These are phyloP conservation scores for Fusarium hostae DNA, from an alignment of 2,329 filamentous ascomycete species.

Conservation along the genomic window DNA sequence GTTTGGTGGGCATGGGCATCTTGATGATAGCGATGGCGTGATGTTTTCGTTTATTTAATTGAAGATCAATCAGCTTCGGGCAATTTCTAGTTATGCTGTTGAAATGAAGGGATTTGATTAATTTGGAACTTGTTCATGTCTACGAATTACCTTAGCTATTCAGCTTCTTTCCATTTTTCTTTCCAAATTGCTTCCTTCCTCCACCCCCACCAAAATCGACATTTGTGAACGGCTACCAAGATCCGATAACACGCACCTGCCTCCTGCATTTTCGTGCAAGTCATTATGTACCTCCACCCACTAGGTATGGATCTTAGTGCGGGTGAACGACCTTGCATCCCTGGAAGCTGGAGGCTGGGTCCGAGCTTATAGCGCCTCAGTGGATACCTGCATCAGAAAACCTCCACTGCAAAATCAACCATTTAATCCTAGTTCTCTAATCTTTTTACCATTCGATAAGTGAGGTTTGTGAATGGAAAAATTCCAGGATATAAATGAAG, in stretches of 20 bases:
- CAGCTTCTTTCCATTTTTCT: not conserved
- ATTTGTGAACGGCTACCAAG: constrained; percentile 22
- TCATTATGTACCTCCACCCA: constrained; percentile 27
- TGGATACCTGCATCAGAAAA: constrained; percentile 20
- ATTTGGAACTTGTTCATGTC: not conserved
- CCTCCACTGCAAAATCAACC: constrained; percentile 19
- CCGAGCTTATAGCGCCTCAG: constrained; percentile 24
- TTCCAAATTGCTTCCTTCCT: constrained; percentile 1
- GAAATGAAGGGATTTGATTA: not conserved
- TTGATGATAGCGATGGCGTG: constrained; percentile 21
- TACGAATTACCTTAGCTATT: not conserved
- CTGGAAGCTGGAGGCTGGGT: constrained; percentile 20
- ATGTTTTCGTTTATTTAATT: constrained; percentile 17
- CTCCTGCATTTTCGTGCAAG: constrained; percentile 31
- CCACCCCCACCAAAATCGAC: constrained; percentile 19
- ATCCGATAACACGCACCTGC: constrained; percentile 31
- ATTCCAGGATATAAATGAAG: constrained; percentile 19
- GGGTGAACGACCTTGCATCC: constrained; percentile 16
- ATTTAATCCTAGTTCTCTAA: constrained; percentile 9
- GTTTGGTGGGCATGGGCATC: constrained; percentile 3
- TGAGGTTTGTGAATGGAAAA: constrained; percentile 17
- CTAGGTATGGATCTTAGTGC: constrained; percentile 14
- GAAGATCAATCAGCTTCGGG: constrained; percentile 20
- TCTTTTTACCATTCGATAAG: constrained; percentile 36
- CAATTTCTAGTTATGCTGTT: not conserved